Percentiles rank a stretch among this genome's conserved stretches.
phyloP scores from a whole-genome alignment of 129 eudicot species.

The Ambrosia trifida region DNA sequence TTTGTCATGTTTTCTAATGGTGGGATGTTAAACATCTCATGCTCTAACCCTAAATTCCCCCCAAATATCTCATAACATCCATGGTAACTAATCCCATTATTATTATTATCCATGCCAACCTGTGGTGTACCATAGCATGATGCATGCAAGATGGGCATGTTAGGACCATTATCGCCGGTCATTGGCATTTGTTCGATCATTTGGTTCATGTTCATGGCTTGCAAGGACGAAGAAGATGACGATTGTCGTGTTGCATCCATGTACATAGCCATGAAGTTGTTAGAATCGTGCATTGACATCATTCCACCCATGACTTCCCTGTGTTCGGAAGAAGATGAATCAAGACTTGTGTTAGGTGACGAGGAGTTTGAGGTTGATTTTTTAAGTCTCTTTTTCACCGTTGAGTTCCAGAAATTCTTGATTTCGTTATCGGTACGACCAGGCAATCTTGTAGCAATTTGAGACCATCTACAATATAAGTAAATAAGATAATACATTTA shows the following conservation, averaged over 20 bases:
- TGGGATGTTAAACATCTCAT: conserved; percentile 51
- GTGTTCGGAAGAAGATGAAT: conserved; percentile 47
- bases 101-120: conserved; percentile 38
- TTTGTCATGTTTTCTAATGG: conserved; percentile 48
- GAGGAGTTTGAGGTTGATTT: conserved; percentile 51
- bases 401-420: conserved; percentile 85
- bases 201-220: conserved; percentile 44
- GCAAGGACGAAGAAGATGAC: conserved; percentile 42
- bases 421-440: conserved; percentile 89
- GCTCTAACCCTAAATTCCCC: conserved; percentile 49
- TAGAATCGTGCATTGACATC: conserved; percentile 38
- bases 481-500: background rate
- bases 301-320: conserved; percentile 35
- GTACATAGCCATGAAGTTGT: conserved; percentile 50
- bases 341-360: conserved; percentile 64
- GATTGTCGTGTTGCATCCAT: conserved; percentile 43
- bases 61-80: conserved; percentile 52
- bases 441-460: conserved; percentile 81
- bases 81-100: conserved; percentile 35
- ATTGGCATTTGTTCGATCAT: conserved; percentile 42
- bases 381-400: conserved; percentile 73
- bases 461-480: conserved; percentile 63
- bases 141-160: conserved; percentile 27
- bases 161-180: conserved; percentile 3
- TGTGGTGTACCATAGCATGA: conserved; percentile 47